Percentiles rank a stretch among this genome's conserved stretches.
phyloP scores from a whole-genome alignment of 2,329 filamentous ascomycete species.

The Aspergillus ochraceoroseus region DNA sequence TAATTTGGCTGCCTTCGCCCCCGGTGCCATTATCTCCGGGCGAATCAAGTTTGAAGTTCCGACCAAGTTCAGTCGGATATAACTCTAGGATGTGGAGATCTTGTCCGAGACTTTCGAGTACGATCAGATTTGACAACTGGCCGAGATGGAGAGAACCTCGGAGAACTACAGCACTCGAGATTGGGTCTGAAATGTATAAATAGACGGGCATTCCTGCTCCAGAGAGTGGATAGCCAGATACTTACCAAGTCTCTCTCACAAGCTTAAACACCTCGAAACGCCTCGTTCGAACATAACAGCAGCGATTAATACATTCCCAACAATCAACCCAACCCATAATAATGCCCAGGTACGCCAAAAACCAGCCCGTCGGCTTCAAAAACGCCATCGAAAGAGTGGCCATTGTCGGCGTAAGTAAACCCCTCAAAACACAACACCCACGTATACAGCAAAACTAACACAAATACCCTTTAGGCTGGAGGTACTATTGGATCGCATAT shows the following conservation, averaged over 20 bases:
- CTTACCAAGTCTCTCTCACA: slow-evolving; percentile 3
- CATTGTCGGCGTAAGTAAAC: slow-evolving; percentile 39
- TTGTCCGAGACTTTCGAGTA: slow-evolving; percentile 1
- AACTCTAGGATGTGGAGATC: too few species aligned
- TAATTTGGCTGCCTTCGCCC: too few species aligned
- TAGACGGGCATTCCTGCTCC: slow-evolving; percentile 13
- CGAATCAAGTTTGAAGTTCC: too few species aligned
- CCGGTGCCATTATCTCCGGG: too few species aligned
- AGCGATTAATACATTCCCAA: slow-evolving; percentile 7
- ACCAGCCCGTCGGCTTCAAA: slow-evolving; percentile 22
- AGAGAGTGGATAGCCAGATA: slow-evolving; percentile 11
- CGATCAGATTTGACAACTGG: not conserved
- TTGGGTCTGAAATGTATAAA: slow-evolving; percentile 22
- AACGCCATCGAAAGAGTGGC: slow-evolving; percentile 39
- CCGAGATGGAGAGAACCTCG: slow-evolving; percentile 1
- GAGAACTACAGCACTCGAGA: too few species aligned
- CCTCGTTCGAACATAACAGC: slow-evolving; percentile 6
- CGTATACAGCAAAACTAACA: slow-evolving; percentile 13
- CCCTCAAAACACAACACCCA: not conserved
- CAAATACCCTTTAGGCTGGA: slow-evolving; percentile 27
- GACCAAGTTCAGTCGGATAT: too few species aligned
- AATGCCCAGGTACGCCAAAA: slow-evolving; percentile 26
- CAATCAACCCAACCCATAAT: slow-evolving; percentile 4
- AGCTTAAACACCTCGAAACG: slow-evolving; percentile 1
- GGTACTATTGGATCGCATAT: slow-evolving; percentile 33